These are phyloP conservation scores for Clarireedia paspali DNA, from an alignment of 2,329 filamentous ascomycete species.

Conservation along the genomic window DNA sequence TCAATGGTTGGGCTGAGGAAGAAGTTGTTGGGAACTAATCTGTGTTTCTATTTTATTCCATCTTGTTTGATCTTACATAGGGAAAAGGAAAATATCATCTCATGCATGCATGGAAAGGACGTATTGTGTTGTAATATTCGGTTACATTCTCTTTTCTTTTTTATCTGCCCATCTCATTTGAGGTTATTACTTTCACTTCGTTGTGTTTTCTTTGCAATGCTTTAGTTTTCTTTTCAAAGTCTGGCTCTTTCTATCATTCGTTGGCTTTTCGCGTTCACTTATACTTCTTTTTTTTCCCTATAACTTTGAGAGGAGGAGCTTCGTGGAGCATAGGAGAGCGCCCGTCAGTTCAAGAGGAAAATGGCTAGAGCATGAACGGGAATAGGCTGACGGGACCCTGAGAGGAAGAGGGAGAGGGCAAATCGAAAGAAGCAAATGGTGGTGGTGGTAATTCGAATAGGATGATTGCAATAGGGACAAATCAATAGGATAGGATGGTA, in stretches of 20 bases:
- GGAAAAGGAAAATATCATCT: neutral
- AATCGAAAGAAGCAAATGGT: neutral
- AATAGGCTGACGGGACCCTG: no score
- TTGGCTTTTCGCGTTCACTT: neutral
- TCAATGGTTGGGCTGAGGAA: constrained; percentile 63
- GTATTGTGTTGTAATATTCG: constrained; percentile 7
- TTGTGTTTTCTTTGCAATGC: neutral
- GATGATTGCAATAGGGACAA: neutral
- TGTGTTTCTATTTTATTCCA: neutral
- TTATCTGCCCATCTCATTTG: neutral
- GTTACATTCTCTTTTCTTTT: neutral
- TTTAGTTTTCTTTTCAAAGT: neutral
- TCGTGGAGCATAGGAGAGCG: no score
- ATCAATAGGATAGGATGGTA: neutral
- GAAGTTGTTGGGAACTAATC: constrained; percentile 25
- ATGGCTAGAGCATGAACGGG: no score
- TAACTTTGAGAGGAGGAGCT: no score
- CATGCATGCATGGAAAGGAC: constrained; percentile 3
- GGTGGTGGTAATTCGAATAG: neutral
- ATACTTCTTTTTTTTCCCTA: neutral
- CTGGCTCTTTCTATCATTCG: neutral
- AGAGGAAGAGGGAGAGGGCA: neutral
- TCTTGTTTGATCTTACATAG: neutral
- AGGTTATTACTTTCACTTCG: constrained; percentile 1
- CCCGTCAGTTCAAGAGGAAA: no score